These are phyloP conservation scores for Colletotrichum graminicola DNA, from an alignment of 2,329 filamentous ascomycete genomes.

Conservation along the genomic window DNA sequence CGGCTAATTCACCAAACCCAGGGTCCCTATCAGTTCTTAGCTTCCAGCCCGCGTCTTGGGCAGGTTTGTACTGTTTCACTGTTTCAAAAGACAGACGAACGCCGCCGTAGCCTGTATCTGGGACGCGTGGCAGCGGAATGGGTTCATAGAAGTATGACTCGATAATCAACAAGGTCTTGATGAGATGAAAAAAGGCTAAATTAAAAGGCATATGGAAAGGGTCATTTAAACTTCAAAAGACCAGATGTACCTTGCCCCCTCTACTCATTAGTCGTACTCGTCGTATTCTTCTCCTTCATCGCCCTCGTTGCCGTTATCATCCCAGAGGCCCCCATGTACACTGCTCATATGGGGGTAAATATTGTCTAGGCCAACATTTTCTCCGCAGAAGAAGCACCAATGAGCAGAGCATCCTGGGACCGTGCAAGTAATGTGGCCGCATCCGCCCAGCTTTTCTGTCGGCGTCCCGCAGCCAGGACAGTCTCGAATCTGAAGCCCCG, in stretches of 20 bases:
- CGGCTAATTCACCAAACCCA: conserved; percentile 52
- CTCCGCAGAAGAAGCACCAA: conserved; percentile 58
- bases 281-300: conserved; percentile 16
- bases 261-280: conserved; percentile 1
- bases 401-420: conserved; percentile 49
- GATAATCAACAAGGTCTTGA: not conserved
- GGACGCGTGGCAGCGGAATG: conserved; percentile 48
- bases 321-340: conserved; percentile 50
- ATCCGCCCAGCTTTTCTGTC: conserved; percentile 54
- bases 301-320: conserved; percentile 38
- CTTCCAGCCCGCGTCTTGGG: conserved; percentile 47
- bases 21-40: conserved; percentile 48
- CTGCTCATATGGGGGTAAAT: conserved; percentile 56
- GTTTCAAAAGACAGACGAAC: conserved; percentile 46
- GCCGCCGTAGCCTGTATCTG: conserved; percentile 46
- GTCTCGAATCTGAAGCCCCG: conserved; percentile 3
- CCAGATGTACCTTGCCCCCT: not conserved
- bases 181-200: conserved; percentile 49
- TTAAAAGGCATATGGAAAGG: conserved; percentile 45
- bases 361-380: conserved; percentile 42
- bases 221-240: not conserved
- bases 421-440: conserved; percentile 55
- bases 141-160: conserved; percentile 42
- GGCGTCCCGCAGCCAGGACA: conserved; percentile 55
- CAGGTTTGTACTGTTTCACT: conserved; percentile 48